phyloP scores from a whole-genome alignment of 2,329 filamentous ascomycete species.

The Fusarium virguliforme region DNA sequence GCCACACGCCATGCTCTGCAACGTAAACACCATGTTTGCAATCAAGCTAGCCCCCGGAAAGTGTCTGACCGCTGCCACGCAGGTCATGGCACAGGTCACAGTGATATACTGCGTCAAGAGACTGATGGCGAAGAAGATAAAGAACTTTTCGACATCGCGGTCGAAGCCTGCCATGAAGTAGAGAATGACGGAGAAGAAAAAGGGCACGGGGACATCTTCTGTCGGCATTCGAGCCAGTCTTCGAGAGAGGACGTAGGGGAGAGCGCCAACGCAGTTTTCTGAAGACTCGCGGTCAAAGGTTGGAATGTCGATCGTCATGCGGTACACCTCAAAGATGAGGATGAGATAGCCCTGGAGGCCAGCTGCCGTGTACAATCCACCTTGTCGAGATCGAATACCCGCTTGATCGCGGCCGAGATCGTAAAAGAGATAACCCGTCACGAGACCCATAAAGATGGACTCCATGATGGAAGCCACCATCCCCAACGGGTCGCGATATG shows the following conservation, averaged over 20 bases:
- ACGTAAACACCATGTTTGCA: conserved; percentile 79
- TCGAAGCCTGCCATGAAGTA: conserved; percentile 87
- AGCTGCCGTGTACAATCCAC: conserved; percentile 79
- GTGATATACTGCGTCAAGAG: conserved; percentile 82
- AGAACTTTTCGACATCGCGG: conserved; percentile 74
- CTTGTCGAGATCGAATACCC: conserved; percentile 82
- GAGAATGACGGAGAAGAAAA: conserved; percentile 79
- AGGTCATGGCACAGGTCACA: conserved; percentile 79
- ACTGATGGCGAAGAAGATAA: conserved; percentile 79
- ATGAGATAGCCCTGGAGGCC: conserved; percentile 84
- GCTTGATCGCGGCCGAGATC: conserved; percentile 75
- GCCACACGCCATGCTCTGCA: conserved; percentile 82
- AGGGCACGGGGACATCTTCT: conserved; percentile 81
- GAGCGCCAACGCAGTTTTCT: conserved; percentile 79
- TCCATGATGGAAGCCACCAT: conserved; percentile 80
- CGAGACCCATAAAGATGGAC: conserved; percentile 78
- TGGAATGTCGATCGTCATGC: conserved; percentile 81
- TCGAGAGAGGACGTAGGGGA: conserved; percentile 79
- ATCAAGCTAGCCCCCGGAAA: conserved; percentile 81
- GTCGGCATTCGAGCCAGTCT: conserved; percentile 78
- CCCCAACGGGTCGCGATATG: conserved; percentile 83
- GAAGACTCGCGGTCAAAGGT: conserved; percentile 83
- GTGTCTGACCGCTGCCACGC: conserved; percentile 75
- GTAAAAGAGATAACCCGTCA: conserved; percentile 82
- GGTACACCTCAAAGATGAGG: conserved; percentile 82